Evolutionary conservation across 2,329 filamentous ascomycete genomes (phyloP).

Genomic region (Colletotrichum melonis): DNA sequence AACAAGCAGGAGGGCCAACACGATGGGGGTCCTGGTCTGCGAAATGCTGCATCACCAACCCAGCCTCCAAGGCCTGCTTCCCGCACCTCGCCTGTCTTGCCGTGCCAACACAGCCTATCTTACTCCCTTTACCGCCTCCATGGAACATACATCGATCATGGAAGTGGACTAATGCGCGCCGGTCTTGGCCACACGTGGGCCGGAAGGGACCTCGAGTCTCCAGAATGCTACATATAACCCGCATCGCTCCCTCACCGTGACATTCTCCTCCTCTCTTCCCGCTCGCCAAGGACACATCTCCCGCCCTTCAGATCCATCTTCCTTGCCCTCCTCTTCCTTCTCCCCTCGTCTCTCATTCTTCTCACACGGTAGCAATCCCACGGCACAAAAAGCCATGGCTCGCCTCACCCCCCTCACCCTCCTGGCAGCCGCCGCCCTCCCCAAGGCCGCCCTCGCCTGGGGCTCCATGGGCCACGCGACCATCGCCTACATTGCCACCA

Average conservation of each 20-base stretch:
- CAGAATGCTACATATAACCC: slow-evolving; percentile 7
- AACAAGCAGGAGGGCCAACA: slow-evolving; percentile 29
- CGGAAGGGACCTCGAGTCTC: neutral
- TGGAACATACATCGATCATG: neutral
- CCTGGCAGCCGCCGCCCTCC: slow-evolving; percentile 38
- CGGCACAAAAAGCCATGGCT: slow-evolving; percentile 37
- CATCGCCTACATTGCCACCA: slow-evolving; percentile 63
- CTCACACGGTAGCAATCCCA: neutral
- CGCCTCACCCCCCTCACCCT: slow-evolving; percentile 38
- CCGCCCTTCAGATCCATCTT: neutral
- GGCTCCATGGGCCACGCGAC: slow-evolving; percentile 62
- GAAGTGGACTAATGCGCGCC: neutral
- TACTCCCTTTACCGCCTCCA: neutral
- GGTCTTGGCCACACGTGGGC: slow-evolving; percentile 13
- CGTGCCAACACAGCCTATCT: neutral
- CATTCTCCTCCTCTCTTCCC: neutral
- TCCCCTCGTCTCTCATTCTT: too few species aligned
- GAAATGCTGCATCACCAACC: slow-evolving; percentile 7
- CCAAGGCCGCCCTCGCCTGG: slow-evolving; percentile 46
- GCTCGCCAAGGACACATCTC: slow-evolving; percentile 12
- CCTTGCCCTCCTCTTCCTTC: neutral
- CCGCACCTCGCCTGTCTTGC: neutral
- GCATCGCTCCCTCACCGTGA: neutral
- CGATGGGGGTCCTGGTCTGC: neutral
- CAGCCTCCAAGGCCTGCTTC: neutral